Conservation (phyloP, 2,329 filamentous ascomycete species). For the Aureobasidium leucospermi region DNA sequence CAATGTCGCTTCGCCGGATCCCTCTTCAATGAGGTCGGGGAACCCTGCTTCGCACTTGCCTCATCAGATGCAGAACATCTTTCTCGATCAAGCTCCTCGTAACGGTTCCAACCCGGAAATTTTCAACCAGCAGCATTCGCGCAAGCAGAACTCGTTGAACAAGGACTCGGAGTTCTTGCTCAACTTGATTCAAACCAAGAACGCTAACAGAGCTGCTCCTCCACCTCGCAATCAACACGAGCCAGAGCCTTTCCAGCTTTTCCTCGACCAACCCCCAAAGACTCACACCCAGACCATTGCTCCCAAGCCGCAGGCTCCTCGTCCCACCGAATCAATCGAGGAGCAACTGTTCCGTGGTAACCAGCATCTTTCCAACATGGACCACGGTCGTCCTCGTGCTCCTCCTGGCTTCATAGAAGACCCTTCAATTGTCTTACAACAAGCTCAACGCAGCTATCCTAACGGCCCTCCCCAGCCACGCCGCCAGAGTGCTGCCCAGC, state of each 20-base stretch:
- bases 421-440: slow-evolving; percentile 23
- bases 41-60: slow-evolving; percentile 8
- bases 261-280: slow-evolving; percentile 25
- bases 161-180: slow-evolving; percentile 75
- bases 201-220: slow-evolving; percentile 30
- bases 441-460: slow-evolving; percentile 24
- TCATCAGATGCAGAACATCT: slow-evolving; percentile 8
- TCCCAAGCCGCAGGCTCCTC: slow-evolving; percentile 28
- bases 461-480: slow-evolving; percentile 21
- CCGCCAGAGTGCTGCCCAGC: slow-evolving; percentile 17
- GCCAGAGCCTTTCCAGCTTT: slow-evolving; percentile 29
- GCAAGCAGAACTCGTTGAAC: slow-evolving; percentile 39
- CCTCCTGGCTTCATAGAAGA: slow-evolving; percentile 30
- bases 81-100: slow-evolving; percentile 13
- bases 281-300: slow-evolving; percentile 24
- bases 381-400: slow-evolving; percentile 18
- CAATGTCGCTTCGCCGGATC: slow-evolving; percentile 10
- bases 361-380: slow-evolving; percentile 11
- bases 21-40: neutral
- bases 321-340: slow-evolving; percentile 28
- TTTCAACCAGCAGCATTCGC: slow-evolving; percentile 30
- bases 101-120: slow-evolving; percentile 12
- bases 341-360: slow-evolving; percentile 24
- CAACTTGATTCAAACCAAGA: slow-evolving; percentile 61
- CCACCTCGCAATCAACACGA: slow-evolving; percentile 25